Evolutionary conservation across 1,284 basidiomycete genomes (phyloP).

Genomic region (Pseudozyma sp.): DNA sequence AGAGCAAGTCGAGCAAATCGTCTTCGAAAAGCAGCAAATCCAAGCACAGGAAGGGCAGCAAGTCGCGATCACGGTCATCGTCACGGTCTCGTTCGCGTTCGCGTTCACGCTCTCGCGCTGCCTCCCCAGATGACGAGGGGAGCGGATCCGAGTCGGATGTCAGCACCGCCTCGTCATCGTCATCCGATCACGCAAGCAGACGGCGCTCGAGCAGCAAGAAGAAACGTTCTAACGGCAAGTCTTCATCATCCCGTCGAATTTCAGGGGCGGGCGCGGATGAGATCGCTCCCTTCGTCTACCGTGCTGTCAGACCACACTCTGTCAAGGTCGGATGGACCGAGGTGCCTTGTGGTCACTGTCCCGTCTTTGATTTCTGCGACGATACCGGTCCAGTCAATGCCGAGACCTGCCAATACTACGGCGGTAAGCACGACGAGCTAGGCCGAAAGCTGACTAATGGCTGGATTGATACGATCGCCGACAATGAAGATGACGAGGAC

Average conservation of each 20-base stretch:
- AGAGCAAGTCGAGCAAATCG: constrained; percentile 34
- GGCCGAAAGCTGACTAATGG: constrained; percentile 42
- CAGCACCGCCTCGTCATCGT: constrained; percentile 14
- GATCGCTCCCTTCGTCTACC: constrained; percentile 53
- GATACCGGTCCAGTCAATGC: constrained; percentile 61
- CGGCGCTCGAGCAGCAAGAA: constrained; percentile 23
- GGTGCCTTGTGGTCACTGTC: constrained; percentile 60
- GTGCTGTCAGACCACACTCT: constrained; percentile 47
- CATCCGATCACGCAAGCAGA: constrained; percentile 25
- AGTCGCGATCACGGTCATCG: constrained; percentile 21
- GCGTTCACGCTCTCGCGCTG: constrained; percentile 15
- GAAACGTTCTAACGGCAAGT: constrained; percentile 32
- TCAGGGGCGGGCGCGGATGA: constrained; percentile 12
- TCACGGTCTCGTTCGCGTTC: constrained; percentile 40
- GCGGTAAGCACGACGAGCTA: constrained; percentile 43
- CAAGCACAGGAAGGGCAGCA: constrained; percentile 10
- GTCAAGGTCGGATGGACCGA: constrained; percentile 59
- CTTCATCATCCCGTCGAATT: constrained; percentile 8
- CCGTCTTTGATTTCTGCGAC: constrained; percentile 63
- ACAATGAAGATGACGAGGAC: constrained; percentile 36
- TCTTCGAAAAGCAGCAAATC: constrained; percentile 23
- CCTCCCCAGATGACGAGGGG: constrained; percentile 19
- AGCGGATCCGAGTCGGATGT: constrained; percentile 33
- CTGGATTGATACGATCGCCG: constrained; percentile 42
- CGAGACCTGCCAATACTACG: constrained; percentile 57